A percentile compares a stretch with the other conserved stretches of the same genome.
These are phyloP conservation scores for Iodosphaeria phyllophila DNA, from an alignment of 2,329 filamentous ascomycete genomes.

Conservation along the genomic window DNA sequence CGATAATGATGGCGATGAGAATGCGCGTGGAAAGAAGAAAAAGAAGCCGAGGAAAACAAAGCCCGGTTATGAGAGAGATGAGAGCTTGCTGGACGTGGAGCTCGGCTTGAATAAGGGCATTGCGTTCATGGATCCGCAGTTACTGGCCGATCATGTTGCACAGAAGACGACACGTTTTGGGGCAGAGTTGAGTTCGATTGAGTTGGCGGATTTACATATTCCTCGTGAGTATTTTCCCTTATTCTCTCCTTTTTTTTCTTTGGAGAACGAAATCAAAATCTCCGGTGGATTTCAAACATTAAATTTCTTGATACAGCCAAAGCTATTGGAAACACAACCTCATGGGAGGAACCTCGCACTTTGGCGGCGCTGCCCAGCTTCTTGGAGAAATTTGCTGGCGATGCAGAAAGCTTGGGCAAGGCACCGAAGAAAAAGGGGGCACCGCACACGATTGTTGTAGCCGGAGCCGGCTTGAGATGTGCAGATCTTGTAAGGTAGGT, in stretches of 20 bases:
- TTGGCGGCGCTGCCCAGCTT: constrained; percentile 63
- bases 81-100: constrained; percentile 43
- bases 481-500: constrained; percentile 60
- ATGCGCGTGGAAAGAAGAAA: constrained; percentile 23
- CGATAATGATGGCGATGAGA: constrained; percentile 25
- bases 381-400: constrained; percentile 45
- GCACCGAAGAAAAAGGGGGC: constrained; percentile 50
- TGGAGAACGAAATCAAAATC: too few species aligned
- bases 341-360: constrained; percentile 46
- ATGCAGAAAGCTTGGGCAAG: constrained; percentile 38
- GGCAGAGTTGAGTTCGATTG: constrained; percentile 61
- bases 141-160: constrained; percentile 73
- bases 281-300: too few species aligned
- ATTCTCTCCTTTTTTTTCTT: constrained; percentile 2
- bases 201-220: constrained; percentile 67
- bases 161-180: constrained; percentile 65
- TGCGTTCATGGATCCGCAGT: constrained; percentile 60
- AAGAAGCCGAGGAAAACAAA: too few species aligned
- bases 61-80: constrained; percentile 31
- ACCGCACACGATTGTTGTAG: constrained; percentile 79
- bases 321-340: constrained; percentile 63
- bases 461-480: constrained; percentile 66
- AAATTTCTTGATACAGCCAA: constrained; percentile 36
- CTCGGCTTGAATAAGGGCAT: constrained; percentile 66
- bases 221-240: constrained; percentile 36